Conservation (phyloP, 2,329 filamentous ascomycete genomes). For the Thielaviopsis punctulata region DNA sequence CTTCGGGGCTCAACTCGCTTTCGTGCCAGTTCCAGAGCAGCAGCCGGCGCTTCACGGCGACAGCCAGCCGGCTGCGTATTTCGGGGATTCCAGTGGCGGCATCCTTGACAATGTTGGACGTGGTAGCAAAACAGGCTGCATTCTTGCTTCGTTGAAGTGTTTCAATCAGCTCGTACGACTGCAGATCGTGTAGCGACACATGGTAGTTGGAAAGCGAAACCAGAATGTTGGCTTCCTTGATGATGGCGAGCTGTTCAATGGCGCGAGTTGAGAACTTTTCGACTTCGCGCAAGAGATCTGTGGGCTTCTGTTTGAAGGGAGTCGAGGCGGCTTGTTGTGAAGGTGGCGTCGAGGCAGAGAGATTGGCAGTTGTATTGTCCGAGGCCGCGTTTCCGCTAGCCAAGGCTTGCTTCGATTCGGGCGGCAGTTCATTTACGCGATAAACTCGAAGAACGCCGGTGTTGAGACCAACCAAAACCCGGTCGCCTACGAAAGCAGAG, state of each 20-base stretch:
- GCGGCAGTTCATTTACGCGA: constrained; percentile 56
- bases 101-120: constrained; percentile 90
- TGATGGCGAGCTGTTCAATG: constrained; percentile 83
- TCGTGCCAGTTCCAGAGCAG: constrained; percentile 93
- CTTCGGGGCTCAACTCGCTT: constrained; percentile 64
- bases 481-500: constrained; percentile 52
- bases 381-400: constrained; percentile 9
- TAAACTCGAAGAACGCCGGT: constrained; percentile 81
- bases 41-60: constrained; percentile 81
- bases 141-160: constrained; percentile 69
- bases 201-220: constrained; percentile 82
- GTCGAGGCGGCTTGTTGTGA: constrained; percentile 6
- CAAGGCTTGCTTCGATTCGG: constrained; percentile 15
- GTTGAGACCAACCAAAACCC: constrained; percentile 80
- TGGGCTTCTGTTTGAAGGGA: constrained; percentile 33
- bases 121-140: constrained; percentile 78
- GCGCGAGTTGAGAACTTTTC: constrained; percentile 85
- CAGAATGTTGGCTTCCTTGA: constrained; percentile 85
- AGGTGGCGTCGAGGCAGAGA: constrained; percentile 1
- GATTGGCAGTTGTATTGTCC: constrained; percentile 11
- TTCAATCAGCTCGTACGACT: constrained; percentile 68
- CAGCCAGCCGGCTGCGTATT: constrained; percentile 79
- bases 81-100: constrained; percentile 71
- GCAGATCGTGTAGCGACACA: constrained; percentile 77
- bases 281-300: constrained; percentile 76